Base-by-base conservation (phyloP, 352 stramenopile genomes). In the Aphanomyces euteiches region DNA sequence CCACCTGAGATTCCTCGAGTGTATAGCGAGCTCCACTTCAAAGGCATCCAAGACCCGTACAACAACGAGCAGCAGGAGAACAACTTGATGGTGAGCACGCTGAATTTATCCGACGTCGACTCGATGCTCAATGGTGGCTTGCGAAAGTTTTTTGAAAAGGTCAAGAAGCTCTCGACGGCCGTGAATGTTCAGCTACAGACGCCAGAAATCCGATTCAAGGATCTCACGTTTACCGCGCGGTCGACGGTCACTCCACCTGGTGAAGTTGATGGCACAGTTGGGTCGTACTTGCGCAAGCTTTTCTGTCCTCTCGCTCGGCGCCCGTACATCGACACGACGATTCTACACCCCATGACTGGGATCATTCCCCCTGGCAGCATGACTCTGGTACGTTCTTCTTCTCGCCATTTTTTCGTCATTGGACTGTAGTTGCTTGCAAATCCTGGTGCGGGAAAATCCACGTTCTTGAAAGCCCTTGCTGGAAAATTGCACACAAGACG, bases 31-130 rank as follows among this genome's bases (percentile, higher is more conserved):
- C 78, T 89, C 70, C 85, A 90, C 73, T 92, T 90, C 69, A 78
- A 79, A 60, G 87, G 79, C 69, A 81, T 90, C 40, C 85, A 92
- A 66, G 82, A 90, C 71, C 78, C 81, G 67, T 92, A 92, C 76
- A 84, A 79, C 73, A 17, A 40, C 17, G 75, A 79, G 67, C 72
- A 67, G 41, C 67, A 80, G 28, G 28, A 28, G 28, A 28, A 28
- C 28, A 78, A 82, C 34, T 76, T 82, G 57, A 78, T 85, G 69
- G 75, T 74, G 28, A 81, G 72, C 63, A 89, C 84, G 37, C 74
- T 92, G 50, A 78, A 84, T 7, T 79, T 82, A 34, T 81, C 88
- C 40, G 79, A 87, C 65, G 8, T 70, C 17, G 64, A 70, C 54
- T 63, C 67, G 48, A 73, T 73, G 67, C 41, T 73, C 36, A 67